phyloP scores from a whole-genome alignment of 2,329 filamentous ascomycete genomes.

The Colletotrichum sp. region DNA sequence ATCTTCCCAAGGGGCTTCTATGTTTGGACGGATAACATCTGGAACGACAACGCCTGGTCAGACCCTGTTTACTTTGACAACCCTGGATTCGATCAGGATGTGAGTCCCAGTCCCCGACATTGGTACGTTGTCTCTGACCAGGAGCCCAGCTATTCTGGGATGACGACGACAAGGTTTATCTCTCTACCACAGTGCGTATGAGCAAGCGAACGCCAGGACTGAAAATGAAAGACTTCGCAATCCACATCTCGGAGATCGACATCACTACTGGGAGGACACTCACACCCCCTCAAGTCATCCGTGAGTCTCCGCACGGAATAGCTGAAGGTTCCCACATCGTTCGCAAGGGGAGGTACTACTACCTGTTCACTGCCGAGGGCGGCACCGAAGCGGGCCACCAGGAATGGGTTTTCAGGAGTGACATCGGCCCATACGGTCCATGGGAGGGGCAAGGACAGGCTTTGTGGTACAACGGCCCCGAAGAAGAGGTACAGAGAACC shows the following conservation, averaged over 20 bases:
- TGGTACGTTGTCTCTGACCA: not conserved
- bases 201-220: constrained; percentile 38
- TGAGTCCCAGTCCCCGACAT: constrained; percentile 27
- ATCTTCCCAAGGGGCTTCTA: constrained; percentile 61
- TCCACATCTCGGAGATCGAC: constrained; percentile 50
- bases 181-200: constrained; percentile 47
- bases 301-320: constrained; percentile 41
- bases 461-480: constrained; percentile 49
- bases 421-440: constrained; percentile 46
- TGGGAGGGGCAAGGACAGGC: constrained; percentile 53
- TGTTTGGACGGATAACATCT: constrained; percentile 57
- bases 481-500: constrained; percentile 54
- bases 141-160: constrained; percentile 48
- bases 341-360: constrained; percentile 38
- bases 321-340: constrained; percentile 48
- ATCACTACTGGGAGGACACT: constrained; percentile 44
- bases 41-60: constrained; percentile 54
- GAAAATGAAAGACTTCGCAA: constrained; percentile 56
- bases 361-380: constrained; percentile 44
- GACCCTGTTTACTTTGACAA: constrained; percentile 61
- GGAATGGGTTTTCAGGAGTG: constrained; percentile 56
- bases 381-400: constrained; percentile 54
- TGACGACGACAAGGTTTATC: constrained; percentile 52
- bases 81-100: constrained; percentile 58
- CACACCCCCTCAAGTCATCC: constrained; percentile 37